Base-by-base conservation (phyloP, 306 rosid species). In the Inga oerstediana region DNA sequence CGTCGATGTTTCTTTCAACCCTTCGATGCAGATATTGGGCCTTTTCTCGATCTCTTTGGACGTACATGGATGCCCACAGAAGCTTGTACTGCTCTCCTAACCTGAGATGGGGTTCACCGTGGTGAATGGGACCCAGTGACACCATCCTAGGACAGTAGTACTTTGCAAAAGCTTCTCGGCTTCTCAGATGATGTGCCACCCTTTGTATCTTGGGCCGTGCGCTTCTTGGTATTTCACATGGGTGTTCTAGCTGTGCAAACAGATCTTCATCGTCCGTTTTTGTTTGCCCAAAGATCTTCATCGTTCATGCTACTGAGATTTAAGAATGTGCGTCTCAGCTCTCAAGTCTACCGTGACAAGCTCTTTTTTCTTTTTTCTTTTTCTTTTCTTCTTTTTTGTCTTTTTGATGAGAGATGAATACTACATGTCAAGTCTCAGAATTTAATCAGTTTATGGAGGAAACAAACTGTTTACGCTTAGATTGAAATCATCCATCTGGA, bases 71-170 rank as follows among this genome's bases (percentile, higher is more conserved):
- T 11, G 79, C 11, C 79, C 79, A 76, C 37, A 6, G 37, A 7
- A n/a, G 70, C 70, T 76, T 84, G 69, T 75, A 80, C 1, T 69
- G 8, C 14, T 80, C 84, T 75, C 84, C 87, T 9, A 17, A 17
- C 13, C 56, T 2, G 0, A 84, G 61, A 22, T 75, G 27, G 7
- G 6, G 0, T 2, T 37, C 4, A 3, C 37, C 87, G 5, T 84
- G 69, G 43, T 75, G 84, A 24, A 84, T 80, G 15, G 84, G 84
- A 45, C 81, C 87, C 0, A 80, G 27, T 45, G 87, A 80, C 7
- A 75, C 3, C 12, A 75, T 14, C 45, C 4, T 9, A 3, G 87
- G 84, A 0, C 2, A 17, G 79, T 80, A 84, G 41, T 75, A 17
- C 16, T 46, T 14, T 3, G 14, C 1, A 10, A 69, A 80, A 0